These are phyloP conservation scores for Cladobotryum mycophilum DNA, from an alignment of 2,329 filamentous ascomycete genomes.

Conservation along the genomic window DNA sequence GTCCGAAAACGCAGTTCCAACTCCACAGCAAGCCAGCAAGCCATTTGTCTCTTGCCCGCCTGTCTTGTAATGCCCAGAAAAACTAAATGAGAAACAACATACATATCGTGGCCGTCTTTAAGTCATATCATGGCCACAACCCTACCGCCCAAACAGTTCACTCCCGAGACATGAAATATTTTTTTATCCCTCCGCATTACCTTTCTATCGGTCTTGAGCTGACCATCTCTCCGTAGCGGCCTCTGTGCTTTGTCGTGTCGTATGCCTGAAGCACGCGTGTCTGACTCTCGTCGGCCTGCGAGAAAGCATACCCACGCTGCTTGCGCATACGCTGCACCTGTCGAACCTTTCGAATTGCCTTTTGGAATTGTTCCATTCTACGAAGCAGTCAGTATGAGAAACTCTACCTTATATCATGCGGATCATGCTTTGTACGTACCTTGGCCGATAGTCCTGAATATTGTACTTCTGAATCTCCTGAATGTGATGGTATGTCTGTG, in stretches of 20 bases:
- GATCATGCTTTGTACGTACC: conserved; percentile 50
- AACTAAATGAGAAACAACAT: conserved; percentile 4
- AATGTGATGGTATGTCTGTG: conserved; percentile 94
- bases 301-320: conserved; percentile 96
- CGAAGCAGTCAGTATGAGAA: conserved; percentile 10
- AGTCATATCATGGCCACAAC: conserved; percentile 4
- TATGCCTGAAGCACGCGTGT: conserved; percentile 94
- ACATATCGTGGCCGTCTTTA: neutral
- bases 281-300: conserved; percentile 93
- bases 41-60: neutral
- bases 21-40: neutral
- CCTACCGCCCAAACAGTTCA: neutral
- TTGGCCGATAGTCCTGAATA: conserved; percentile 94
- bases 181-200: neutral
- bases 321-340: conserved; percentile 99
- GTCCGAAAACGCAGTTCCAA: neutral
- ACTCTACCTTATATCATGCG: neutral
- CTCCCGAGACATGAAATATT: neutral
- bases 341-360: conserved; percentile 95
- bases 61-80: neutral
- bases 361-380: conserved; percentile 99
- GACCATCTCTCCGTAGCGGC: conserved; percentile 92
- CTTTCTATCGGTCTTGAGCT: conserved; percentile 31
- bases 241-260: conserved; percentile 88
- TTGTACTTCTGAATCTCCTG: conserved; percentile 99